These are phyloP conservation scores for Podochytrium sp. DNA, from an alignment of 192 early-diverging fungal species.

Conservation along the genomic window DNA sequence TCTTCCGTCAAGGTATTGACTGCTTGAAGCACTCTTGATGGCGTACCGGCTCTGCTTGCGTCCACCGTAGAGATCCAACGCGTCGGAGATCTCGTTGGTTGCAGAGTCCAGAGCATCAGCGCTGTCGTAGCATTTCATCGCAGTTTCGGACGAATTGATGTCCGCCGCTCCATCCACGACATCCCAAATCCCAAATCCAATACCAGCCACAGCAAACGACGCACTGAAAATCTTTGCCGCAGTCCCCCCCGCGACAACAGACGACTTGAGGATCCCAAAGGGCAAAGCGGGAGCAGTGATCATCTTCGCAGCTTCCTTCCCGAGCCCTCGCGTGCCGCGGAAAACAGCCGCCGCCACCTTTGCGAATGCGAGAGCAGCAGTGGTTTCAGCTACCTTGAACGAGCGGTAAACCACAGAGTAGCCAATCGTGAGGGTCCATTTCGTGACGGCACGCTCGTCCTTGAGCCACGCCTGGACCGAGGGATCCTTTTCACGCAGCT, in stretches of 20 bases:
- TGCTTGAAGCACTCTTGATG: neutral
- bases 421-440: neutral
- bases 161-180: neutral
- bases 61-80: too few relatives aligned
- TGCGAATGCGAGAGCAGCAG: neutral
- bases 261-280: neutral
- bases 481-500: neutral
- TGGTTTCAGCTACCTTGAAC: neutral
- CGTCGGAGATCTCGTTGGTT: neutral
- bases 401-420: neutral
- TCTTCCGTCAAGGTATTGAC: neutral
- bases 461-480: neutral
- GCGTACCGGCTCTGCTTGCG: too few relatives aligned
- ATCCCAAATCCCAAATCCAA: slow-evolving; percentile 8
- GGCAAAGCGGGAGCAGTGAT: neutral
- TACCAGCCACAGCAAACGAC: neutral
- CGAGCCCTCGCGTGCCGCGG: neutral
- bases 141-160: neutral
- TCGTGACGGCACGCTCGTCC: neutral
- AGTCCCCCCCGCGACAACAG: slow-evolving; percentile 6
- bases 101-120: neutral
- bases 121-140: neutral
- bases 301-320: neutral
- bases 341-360: neutral
- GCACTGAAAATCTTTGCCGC: neutral